phyloP scores from a whole-genome alignment of 129 eudicot species.

The Chrysanthemum lavandulifolium region DNA sequence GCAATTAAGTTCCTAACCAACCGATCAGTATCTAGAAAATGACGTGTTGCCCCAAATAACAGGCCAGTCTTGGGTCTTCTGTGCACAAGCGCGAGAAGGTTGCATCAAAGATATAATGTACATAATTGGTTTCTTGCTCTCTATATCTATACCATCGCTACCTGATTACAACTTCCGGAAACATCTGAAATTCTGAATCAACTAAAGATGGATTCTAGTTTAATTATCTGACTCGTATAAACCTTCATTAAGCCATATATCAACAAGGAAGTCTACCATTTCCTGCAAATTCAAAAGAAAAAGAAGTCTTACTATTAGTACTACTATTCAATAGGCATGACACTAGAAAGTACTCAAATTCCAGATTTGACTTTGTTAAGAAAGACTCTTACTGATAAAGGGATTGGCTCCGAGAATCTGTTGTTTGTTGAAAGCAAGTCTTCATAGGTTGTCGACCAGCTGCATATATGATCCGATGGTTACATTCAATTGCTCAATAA shows the following conservation, averaged over 20 bases:
- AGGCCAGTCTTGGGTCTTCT: too few relatives aligned
- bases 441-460: conserved; percentile 78
- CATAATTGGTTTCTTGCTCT: conserved; percentile 12
- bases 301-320: neutral
- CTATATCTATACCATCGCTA: conserved; percentile 17
- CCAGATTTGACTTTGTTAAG: neutral
- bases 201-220: conserved; percentile 11
- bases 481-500: neutral
- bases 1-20: conserved; percentile 2
- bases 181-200: conserved; percentile 7
- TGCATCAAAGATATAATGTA: neutral
- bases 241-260: conserved; percentile 70
- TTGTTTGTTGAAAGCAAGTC: conserved; percentile 55
- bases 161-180: conserved; percentile 14
- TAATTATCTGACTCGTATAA: conserved; percentile 40
- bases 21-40: neutral
- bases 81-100: neutral
- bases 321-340: neutral
- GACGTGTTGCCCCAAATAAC: neutral
- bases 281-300: conserved; percentile 45
- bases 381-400: conserved; percentile 57
- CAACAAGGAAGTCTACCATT: conserved; percentile 78
- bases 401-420: conserved; percentile 52
- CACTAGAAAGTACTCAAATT: neutral
- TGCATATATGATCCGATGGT: conserved; percentile 34